A percentile compares a stretch with the other conserved stretches of the same genome.
These are phyloP conservation scores for Magnaporthiopsis rhizophila DNA, from an alignment of 2,329 filamentous ascomycete species.

Conservation along the genomic window DNA sequence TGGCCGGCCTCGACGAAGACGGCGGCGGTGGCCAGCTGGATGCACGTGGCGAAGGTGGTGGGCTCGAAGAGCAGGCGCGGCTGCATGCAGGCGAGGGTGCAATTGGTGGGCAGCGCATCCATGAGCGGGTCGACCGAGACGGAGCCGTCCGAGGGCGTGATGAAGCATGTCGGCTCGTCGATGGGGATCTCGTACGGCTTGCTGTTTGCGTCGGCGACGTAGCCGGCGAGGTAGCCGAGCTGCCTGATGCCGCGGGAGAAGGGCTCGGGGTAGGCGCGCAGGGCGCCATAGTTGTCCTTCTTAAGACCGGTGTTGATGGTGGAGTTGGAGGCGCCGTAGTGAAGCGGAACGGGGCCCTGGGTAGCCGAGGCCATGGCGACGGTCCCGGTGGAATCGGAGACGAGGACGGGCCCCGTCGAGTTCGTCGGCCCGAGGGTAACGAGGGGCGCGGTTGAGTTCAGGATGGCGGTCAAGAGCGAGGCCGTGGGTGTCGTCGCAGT, in stretches of 20 bases:
- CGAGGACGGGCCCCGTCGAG: neutral
- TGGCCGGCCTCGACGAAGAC: neutral
- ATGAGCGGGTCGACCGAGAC: neutral
- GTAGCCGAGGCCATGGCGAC: neutral
- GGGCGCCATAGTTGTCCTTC: conserved; percentile 6
- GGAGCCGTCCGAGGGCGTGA: conserved; percentile 1
- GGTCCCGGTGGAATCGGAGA: neutral
- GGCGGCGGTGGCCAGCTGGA: conserved; percentile 6
- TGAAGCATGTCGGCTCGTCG: conserved; percentile 2
- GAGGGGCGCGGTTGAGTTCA: neutral
- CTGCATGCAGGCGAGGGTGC: conserved; percentile 3
- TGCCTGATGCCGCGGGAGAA: conserved; percentile 1
- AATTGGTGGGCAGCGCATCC: neutral
- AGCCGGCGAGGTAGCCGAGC: neutral
- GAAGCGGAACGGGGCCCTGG: neutral
- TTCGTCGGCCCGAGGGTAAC: neutral
- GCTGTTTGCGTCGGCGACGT: neutral
- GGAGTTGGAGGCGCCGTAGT: neutral
- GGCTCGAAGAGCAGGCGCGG: conserved; percentile 5
- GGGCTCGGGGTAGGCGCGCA: conserved; percentile 4
- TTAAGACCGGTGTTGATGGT: conserved; percentile 1
- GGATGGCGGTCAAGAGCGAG: neutral
- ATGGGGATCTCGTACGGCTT: neutral
- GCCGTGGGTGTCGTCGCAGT: neutral
- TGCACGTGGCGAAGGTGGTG: conserved; percentile 3